These are phyloP conservation scores for Claviceps sp. DNA, from an alignment of 2,329 filamentous ascomycete genomes.

Conservation along the genomic window DNA sequence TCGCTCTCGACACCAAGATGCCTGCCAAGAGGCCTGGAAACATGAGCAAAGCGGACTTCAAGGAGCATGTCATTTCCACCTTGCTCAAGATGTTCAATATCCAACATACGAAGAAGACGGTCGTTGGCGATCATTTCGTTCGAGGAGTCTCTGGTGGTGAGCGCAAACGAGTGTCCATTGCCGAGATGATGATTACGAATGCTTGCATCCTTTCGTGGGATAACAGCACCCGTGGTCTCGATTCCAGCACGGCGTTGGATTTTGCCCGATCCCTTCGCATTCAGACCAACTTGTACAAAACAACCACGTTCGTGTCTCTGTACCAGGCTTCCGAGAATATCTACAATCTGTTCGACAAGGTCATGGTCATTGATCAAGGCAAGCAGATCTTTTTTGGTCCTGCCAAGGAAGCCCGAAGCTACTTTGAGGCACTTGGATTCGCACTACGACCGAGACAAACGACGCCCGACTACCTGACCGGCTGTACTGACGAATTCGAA, in stretches of 20 bases:
- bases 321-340: slow-evolving; percentile 80
- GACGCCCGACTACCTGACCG: slow-evolving; percentile 69
- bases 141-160: slow-evolving; percentile 71
- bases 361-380: slow-evolving; percentile 66
- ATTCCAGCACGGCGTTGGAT: slow-evolving; percentile 54
- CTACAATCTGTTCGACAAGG: slow-evolving; percentile 69
- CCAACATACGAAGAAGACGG: slow-evolving; percentile 71
- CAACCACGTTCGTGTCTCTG: slow-evolving; percentile 71
- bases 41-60: slow-evolving; percentile 60
- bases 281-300: slow-evolving; percentile 72
- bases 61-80: slow-evolving; percentile 58
- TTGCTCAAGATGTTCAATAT: slow-evolving; percentile 91
- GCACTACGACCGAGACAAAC: slow-evolving; percentile 63
- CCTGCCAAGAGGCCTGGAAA: slow-evolving; percentile 67
- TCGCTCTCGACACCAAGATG: slow-evolving; percentile 74
- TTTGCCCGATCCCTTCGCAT: slow-evolving; percentile 59
- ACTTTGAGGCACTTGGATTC: slow-evolving; percentile 69
- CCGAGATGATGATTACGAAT: slow-evolving; percentile 67
- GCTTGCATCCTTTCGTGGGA: slow-evolving; percentile 64
- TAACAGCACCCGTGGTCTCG: slow-evolving; percentile 57
- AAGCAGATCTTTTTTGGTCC: slow-evolving; percentile 67
- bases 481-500: slow-evolving; percentile 74
- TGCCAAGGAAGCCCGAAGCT: slow-evolving; percentile 49
- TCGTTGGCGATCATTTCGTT: slow-evolving; percentile 71
- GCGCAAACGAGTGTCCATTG: slow-evolving; percentile 68